These are phyloP conservation scores for Rosa multiflora DNA, from an alignment of 306 rosid genomes.

Conservation along the genomic window DNA sequence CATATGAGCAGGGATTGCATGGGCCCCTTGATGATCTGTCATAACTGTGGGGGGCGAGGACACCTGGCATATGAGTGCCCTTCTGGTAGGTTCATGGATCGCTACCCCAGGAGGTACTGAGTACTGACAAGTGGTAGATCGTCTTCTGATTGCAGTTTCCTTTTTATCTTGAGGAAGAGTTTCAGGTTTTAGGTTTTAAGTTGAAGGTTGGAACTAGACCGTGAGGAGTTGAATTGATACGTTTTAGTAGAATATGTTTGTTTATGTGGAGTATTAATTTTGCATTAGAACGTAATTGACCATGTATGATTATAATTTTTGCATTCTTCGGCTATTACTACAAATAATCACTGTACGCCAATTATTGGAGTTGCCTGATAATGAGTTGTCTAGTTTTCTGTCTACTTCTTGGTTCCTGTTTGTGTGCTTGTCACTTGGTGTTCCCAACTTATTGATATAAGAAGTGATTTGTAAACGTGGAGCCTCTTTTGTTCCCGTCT, in stretches of 20 bases:
- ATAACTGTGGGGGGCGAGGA: conserved; percentile 97
- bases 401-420: neutral
- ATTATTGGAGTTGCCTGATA: neutral
- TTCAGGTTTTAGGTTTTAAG: conserved; percentile 10
- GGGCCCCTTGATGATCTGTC: conserved; percentile 95
- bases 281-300: neutral
- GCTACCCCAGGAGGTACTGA: conserved; percentile 89
- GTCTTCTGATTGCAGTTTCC: neutral
- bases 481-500: neutral
- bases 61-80: conserved; percentile 97
- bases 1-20: conserved; percentile 98
- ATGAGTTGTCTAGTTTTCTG: neutral
- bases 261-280: conserved; percentile 1
- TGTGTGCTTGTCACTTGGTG: neutral
- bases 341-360: neutral
- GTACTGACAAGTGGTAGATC: conserved; percentile 50
- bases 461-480: neutral
- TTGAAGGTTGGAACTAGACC: conserved; percentile 13
- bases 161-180: conserved; percentile 10
- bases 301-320: neutral
- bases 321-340: conserved; percentile 7
- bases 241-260: conserved; percentile 13
- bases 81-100: conserved; percentile 90
- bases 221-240: conserved; percentile 31
- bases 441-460: neutral